Base-by-base conservation (phyloP, 108 stramenopile species). In the Discostella stelligeroides region DNA sequence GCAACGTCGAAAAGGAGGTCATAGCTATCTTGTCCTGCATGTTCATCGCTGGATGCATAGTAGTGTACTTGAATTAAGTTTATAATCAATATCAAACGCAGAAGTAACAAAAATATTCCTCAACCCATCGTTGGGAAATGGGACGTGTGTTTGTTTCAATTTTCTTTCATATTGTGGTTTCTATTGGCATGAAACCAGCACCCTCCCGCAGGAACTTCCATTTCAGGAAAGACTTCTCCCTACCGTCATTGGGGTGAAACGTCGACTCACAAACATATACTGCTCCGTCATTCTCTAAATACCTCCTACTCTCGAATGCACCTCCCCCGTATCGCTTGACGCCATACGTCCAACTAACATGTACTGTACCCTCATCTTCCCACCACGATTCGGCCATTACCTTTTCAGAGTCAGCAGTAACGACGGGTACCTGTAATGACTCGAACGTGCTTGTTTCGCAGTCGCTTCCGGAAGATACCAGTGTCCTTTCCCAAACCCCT, bases 381-480 rank as follows among this genome's bases (percentile, higher is more conserved):
- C 92, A 92, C 92, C 92, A 92, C 4, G 83, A 72, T 67, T 90
- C 88, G 7, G 82, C 86, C 46, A 74, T 12, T 0, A 90, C 92
- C 24, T 62, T 59, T 77, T 92, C 92, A 6, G 72, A 59, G 76
- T 92, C 92, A 18, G 89, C 89, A 24, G 87, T 88, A 17, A 76
- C 56, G 21, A 83, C 59, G 23, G 80, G 63, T 2, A 73, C 63
- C 21, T n/a, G 30, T 23, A 27, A 50, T 13, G 75, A 73, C 23
- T 74, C 66, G 57, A 66, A 72, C 49, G 30, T 43, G 42, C 63
- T 53, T 21, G 70, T 46, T 45, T 63, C 75, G 34, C 58, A 27
- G 41, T 84, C 77, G 17, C 83, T 54, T 6, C 86, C 86, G 3
- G 92, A 88, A 4, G 92, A 40, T 17, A 59, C 60, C 40, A 92